phyloP scores from a whole-genome alignment of 2,329 filamentous ascomycete genomes.

The Orbilia blumenaviensis region DNA sequence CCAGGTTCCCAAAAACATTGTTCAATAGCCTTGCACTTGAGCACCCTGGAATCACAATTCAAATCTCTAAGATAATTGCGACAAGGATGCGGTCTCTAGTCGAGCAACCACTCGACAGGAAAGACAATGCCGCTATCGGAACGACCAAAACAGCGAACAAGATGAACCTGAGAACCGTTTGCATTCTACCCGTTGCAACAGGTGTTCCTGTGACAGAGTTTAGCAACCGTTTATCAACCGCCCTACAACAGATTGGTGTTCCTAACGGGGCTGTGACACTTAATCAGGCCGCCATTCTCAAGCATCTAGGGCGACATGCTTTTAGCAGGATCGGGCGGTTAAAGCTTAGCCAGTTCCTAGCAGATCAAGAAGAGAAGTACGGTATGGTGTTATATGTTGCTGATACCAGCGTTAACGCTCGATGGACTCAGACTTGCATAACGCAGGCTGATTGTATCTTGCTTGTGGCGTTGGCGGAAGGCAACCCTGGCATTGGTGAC shows the following conservation, averaged over 20 bases:
- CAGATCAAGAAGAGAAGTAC: conserved; percentile 96
- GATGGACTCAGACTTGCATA: conserved; percentile 98
- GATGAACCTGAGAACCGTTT: conserved; percentile 89
- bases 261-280: conserved; percentile 89
- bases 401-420: conserved; percentile 94
- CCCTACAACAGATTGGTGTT: conserved; percentile 86
- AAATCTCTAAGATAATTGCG: conserved; percentile 98
- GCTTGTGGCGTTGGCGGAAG: conserved; percentile 88
- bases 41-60: conserved; percentile 97
- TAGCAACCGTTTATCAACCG: conserved; percentile 84
- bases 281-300: conserved; percentile 91
- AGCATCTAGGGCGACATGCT: conserved; percentile 92
- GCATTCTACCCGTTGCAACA: conserved; percentile 86
- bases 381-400: conserved; percentile 94
- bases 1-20: conserved; percentile 92
- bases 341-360: conserved; percentile 92
- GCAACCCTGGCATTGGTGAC: conserved; percentile 88
- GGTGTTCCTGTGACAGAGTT: conserved; percentile 96
- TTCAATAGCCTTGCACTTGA: conserved; percentile 98
- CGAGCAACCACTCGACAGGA: conserved; percentile 72
- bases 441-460: conserved; percentile 96
- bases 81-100: conserved; percentile 90
- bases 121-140: conserved; percentile 59
- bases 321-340: conserved; percentile 98
- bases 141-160: conserved; percentile 80